Evolutionary conservation across 2,329 filamentous ascomycete species (phyloP), one percentile per base, ranked within the genome.

Genomic region (Colletotrichum melonis): DNA sequence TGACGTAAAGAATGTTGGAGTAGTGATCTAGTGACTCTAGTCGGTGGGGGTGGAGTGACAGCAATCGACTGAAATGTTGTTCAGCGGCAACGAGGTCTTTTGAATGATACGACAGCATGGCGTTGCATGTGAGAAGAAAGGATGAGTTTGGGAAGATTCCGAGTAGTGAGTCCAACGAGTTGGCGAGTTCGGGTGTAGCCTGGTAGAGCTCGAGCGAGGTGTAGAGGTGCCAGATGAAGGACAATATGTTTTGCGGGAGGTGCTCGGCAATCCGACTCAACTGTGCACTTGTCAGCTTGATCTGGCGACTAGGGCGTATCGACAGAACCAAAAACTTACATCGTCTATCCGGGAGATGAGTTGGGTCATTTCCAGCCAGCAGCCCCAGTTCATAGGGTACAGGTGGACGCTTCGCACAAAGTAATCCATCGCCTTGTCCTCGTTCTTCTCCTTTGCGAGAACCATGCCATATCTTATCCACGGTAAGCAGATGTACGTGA

Each of bases 341-440:
- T 98, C 94, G 82, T 98, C 95, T 9, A 93, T 88, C 42, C 93
- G 92, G 46, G 91, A 90, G 73, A 98, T 90, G 30, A 98, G 87
- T 52, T 92, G 92, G 4, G 94, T 94, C 81, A 99, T 90, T 84
- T 99, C 97, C 72, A 97, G 89, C 97, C 97, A 99, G 74, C 95
- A 95, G 8, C 95, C 95, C 97, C 97, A 99, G 80, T 98, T 98
- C 89, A 95, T 98, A 1, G 95, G 94, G 78, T 95, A 97, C 54
- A 95, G 86, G 80, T 97, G 94, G 11, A 98, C 94, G 79, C 95
- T 98, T 75, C 91, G 90, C 64, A 98, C 87, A n/a, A 99, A 88
- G 88, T 94, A 98, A 75, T 93, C 91, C 82, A 96, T 92, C 1
- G 97, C 97, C 73, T 93, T 89, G 57, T 92, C 89, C 76, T 97